Percentiles rank a stretch among this genome's conserved stretches.
Evolutionary conservation across 2,329 filamentous ascomycete genomes (phyloP).

Genomic region (Harringtonia aguacate): DNA sequence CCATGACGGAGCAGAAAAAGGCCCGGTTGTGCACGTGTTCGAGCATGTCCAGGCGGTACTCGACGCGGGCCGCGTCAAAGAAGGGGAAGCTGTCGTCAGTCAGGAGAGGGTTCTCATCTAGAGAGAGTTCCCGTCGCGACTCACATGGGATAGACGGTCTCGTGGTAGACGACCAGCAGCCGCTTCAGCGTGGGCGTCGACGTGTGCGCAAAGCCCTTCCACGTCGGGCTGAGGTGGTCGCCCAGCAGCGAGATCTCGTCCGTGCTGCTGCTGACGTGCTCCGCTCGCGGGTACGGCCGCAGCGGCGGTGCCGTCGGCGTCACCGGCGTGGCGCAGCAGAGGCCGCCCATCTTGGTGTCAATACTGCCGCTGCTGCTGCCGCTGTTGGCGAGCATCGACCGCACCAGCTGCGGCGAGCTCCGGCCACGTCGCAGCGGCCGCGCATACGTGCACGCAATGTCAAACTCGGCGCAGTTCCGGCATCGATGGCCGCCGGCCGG

Average conservation of each 20-base stretch:
- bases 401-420: slow-evolving; percentile 7
- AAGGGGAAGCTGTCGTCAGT: slow-evolving; percentile 13
- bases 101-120: too few species aligned
- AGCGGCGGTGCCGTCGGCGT: too few species aligned
- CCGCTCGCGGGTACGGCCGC: too few species aligned
- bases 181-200: slow-evolving; percentile 12
- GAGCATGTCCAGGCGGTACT: slow-evolving; percentile 11
- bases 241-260: slow-evolving; percentile 3
- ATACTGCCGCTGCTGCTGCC: not conserved
- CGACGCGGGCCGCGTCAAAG: slow-evolving; percentile 12
- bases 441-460: slow-evolving; percentile 13
- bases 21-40: slow-evolving; percentile 14
- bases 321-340: not conserved
- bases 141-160: slow-evolving; percentile 15
- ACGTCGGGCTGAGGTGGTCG: slow-evolving; percentile 11
- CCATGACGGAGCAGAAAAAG: slow-evolving; percentile 17
- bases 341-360: too few species aligned
- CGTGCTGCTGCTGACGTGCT: slow-evolving; percentile 1
- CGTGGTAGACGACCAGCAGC: slow-evolving; percentile 12
- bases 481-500: slow-evolving; percentile 7
- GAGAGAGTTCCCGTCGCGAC: not conserved
- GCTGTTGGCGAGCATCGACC: not conserved
- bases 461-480: slow-evolving; percentile 14
- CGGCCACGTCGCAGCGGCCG: slow-evolving; percentile 12
- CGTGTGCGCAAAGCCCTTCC: slow-evolving; percentile 12